Percentiles rank a stretch among this genome's conserved stretches.
phyloP scores from a whole-genome alignment of 257 asterid genomes.

The Datura wrightii region DNA sequence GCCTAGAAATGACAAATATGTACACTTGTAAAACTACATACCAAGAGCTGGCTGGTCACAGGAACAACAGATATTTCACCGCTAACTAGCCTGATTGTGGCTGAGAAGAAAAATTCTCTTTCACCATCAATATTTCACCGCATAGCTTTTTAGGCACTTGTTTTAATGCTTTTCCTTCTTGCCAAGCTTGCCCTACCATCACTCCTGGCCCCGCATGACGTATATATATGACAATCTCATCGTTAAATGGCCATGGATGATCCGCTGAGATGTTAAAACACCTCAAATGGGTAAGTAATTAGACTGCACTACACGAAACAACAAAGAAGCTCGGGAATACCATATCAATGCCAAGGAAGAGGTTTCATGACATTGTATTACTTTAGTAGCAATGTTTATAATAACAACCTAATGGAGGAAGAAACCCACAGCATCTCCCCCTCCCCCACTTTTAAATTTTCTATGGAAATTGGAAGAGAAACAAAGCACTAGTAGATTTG shows the following conservation, averaged over 20 bases:
- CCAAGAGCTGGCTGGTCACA: not conserved
- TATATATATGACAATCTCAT: conserved; percentile 71
- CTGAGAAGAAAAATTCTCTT: conserved; percentile 46
- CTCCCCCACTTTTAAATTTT: not conserved
- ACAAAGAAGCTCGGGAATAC: not conserved
- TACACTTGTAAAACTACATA: not conserved
- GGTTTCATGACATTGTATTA: not conserved
- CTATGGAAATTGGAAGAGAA: not conserved
- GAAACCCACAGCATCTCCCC: not conserved
- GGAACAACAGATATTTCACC: not conserved
- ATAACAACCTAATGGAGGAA: not conserved
- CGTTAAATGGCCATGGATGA: conserved; percentile 86
- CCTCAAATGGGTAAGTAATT: not conserved
- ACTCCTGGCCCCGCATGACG: conserved; percentile 89
- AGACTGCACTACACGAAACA: not conserved
- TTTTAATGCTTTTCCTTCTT: conserved; percentile 73
- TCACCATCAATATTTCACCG: conserved; percentile 80
- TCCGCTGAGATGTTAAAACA: conserved; percentile 49
- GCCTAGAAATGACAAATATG: conserved; percentile 8
- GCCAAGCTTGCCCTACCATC: conserved; percentile 90
- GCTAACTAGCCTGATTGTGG: conserved; percentile 19
- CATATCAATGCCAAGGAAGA: not conserved
- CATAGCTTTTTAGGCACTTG: conserved; percentile 82
- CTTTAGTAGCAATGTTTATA: not conserved
- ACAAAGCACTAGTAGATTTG: not conserved